Evolutionary conservation across 2,329 filamentous ascomycete genomes (phyloP), one percentile per base, ranked within the genome.

Genomic region (Eurotiales sp.): DNA sequence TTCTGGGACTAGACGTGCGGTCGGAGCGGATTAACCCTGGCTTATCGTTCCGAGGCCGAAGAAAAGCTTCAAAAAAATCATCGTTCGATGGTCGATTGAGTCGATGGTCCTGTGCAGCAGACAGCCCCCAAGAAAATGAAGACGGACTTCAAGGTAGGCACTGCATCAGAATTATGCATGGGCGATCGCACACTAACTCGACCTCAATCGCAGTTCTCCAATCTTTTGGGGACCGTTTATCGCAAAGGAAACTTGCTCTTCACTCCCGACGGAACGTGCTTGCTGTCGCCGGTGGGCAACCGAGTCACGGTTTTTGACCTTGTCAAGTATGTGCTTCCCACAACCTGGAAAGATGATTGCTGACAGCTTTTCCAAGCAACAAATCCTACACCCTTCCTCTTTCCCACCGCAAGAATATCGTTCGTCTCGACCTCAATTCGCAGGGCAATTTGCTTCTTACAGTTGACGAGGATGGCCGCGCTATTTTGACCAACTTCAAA

Each of bases 141-240:
- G 87, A 97, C 91, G 60, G 92, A 97, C 75, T 99, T 97, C 73
- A 95, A 93, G 84, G 92, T 95, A 53, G 54, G 49, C 42, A n/a
- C 2, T 21, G 3, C 11, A 43, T n/a, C n/a, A n/a, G 12, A 50
- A 40, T 52, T 22, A 4, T 34, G 10, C 47, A 21, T 34, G 27
- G 19, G 45, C 12, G 30, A 34, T 59, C 37, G 55, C 54, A 12
- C 12, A 40, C 39, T 49, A 23, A 55, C 22, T n/a, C 42, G 39
- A 2, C 27, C 8, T 14, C n/a, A 7, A 64, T 46, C 12, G 19
- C 22, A 96, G 91, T 99, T 99, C 76, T 96, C 92, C 70, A 99
- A 97, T 74, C 82, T 99, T 69, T 83, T 99, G 65, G 95, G 93
- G 68, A 99, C 93, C 61, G 93, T 99, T 68, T 99, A 97, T 78